Percentiles rank a stretch among this genome's conserved stretches.
Conservation (phyloP, 495 filamentous ascomycete genomes). For the Poronia punctata region DNA sequence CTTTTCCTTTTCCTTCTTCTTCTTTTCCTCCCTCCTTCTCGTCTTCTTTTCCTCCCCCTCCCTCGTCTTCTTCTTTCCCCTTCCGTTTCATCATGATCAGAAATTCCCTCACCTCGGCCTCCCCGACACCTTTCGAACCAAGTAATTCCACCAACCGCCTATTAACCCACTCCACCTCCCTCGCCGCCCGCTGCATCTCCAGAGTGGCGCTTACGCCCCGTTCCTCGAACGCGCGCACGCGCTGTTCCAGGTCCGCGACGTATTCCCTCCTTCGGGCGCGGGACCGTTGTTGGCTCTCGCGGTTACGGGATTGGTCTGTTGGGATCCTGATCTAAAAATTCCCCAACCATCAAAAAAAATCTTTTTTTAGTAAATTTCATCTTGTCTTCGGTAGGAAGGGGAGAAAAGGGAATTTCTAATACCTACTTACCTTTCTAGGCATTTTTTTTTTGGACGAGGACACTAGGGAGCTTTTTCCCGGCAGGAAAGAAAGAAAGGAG, state of each 20-base stretch:
- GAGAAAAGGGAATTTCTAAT: no score
- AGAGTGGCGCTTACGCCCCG: slow-evolving; percentile 1
- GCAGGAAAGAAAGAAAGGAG: no score
- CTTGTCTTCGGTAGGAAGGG: no score
- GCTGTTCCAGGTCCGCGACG: slow-evolving; percentile 7
- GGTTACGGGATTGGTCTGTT: slow-evolving; percentile 3
- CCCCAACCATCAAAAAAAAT: no score
- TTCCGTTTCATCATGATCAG: background rate
- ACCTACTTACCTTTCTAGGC: no score
- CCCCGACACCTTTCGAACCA: background rate
- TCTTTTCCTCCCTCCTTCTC: background rate
- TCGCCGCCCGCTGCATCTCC: slow-evolving; percentile 11
- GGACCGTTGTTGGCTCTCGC: slow-evolving; percentile 13
- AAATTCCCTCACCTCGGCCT: slow-evolving; percentile 6
- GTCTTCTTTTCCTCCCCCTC: background rate
- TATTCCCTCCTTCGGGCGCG: slow-evolving; percentile 10
- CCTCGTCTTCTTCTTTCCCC: background rate
- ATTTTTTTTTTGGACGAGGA: no score
- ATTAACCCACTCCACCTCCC: slow-evolving; percentile 7
- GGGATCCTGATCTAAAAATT: slow-evolving; percentile 4
- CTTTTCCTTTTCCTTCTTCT: background rate
- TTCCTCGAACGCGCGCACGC: slow-evolving; percentile 1
- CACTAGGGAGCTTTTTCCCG: no score
- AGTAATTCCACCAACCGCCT: slow-evolving; percentile 4
- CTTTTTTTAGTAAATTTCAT: no score